Percentiles rank a stretch among this genome's conserved stretches.
These are phyloP conservation scores for Fusarium sp. DNA, from an alignment of 2,329 filamentous ascomycete genomes.

Conservation along the genomic window DNA sequence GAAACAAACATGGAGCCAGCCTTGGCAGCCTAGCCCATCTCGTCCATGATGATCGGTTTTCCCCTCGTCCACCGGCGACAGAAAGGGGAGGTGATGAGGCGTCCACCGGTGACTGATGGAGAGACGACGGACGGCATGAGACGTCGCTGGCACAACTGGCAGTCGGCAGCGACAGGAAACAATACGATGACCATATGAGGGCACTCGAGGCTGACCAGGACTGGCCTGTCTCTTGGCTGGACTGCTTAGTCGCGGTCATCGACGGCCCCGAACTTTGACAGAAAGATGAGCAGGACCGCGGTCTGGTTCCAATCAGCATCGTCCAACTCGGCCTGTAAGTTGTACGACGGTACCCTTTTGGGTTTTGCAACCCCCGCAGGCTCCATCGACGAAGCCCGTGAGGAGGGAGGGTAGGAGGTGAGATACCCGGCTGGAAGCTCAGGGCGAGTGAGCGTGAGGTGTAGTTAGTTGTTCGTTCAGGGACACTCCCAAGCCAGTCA, in stretches of 20 bases:
- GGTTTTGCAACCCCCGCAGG: conserved; percentile 5
- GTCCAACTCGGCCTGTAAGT: conserved; percentile 21
- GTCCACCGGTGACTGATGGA: conserved; percentile 38
- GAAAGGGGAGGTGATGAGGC: conserved; percentile 34
- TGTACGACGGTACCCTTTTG: conserved; percentile 26
- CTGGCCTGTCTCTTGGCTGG: conserved; percentile 29
- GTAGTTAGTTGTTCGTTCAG: conserved; percentile 18
- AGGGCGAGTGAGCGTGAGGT: conserved; percentile 3
- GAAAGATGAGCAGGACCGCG: conserved; percentile 41
- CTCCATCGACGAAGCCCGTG: background rate
- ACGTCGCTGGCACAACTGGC: conserved; percentile 29
- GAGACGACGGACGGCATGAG: conserved; percentile 25
- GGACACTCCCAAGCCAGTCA: conserved; percentile 29
- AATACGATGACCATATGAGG: conserved; percentile 39
- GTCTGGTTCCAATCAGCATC: conserved; percentile 36
- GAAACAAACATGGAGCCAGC: conserved; percentile 26
- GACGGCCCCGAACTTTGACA: conserved; percentile 27
- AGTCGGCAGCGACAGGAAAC: conserved; percentile 20
- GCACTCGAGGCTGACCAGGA: conserved; percentile 37
- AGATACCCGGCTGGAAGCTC: conserved; percentile 10
- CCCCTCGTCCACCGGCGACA: conserved; percentile 20
- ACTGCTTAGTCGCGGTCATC: conserved; percentile 21
- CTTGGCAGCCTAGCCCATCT: conserved; percentile 19
- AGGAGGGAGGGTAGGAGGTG: background rate
- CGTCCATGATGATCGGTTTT: conserved; percentile 22